Percentiles rank a stretch among this genome's conserved stretches.
Conservation (phyloP, 306 rosid species). For the Corylus americana region DNA sequence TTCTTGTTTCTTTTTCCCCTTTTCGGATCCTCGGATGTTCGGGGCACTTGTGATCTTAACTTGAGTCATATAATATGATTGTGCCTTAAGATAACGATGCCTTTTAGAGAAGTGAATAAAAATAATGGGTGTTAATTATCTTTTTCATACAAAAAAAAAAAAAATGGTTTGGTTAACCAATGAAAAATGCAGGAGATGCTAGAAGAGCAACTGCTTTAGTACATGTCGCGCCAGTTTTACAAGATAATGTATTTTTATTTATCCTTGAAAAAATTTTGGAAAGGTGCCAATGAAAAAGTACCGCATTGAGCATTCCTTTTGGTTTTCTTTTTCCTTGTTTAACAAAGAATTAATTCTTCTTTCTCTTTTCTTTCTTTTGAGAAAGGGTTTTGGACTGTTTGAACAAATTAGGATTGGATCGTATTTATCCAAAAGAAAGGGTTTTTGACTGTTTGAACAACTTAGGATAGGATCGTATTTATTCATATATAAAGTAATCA, state of each 20-base stretch:
- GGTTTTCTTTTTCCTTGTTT: neutral
- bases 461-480: neutral
- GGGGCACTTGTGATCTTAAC: neutral
- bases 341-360: neutral
- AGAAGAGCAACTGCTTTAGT: constrained; percentile 1
- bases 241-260: neutral
- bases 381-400: neutral
- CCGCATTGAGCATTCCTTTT: neutral
- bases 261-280: neutral
- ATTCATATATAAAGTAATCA: neutral
- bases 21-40: neutral
- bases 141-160: neutral
- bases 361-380: neutral
- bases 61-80: neutral
- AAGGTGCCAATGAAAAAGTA: neutral
- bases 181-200: neutral
- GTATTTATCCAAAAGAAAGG: neutral
- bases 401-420: neutral
- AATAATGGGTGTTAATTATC: neutral
- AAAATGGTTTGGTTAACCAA: too few species aligned
- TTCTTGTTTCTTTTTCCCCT: neutral
- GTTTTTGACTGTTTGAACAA: neutral
- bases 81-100: neutral
- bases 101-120: neutral
- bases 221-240: neutral